phyloP scores from a whole-genome alignment of 108 stramenopile genomes.

The Fragilaria radians region DNA sequence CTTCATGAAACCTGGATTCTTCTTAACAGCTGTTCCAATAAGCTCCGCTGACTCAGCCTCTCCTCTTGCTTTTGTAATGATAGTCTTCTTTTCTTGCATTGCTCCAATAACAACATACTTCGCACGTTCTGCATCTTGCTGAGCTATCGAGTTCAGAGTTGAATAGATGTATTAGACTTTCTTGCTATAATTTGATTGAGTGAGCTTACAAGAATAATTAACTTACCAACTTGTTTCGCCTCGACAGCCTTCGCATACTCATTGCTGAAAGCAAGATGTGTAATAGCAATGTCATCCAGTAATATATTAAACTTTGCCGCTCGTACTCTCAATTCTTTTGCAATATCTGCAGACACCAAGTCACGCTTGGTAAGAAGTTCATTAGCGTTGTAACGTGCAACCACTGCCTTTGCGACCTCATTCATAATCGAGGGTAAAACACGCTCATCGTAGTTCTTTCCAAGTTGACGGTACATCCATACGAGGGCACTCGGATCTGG shows the following conservation, averaged over 20 bases:
- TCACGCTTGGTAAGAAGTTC: conserved; percentile 99
- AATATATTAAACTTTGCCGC: conserved; percentile 81
- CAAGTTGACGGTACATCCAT: conserved; percentile 92
- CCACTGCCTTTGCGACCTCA: conserved; percentile 99
- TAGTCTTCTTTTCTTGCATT: conserved; percentile 95
- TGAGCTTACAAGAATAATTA: neutral
- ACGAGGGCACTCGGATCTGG: conserved; percentile 87
- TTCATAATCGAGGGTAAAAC: conserved; percentile 98
- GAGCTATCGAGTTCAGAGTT: conserved; percentile 42
- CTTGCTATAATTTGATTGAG: neutral
- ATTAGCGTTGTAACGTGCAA: conserved; percentile 98
- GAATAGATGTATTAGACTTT: neutral
- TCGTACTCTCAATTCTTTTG: conserved; percentile 69
- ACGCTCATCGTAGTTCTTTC: conserved; percentile 96
- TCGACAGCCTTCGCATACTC: conserved; percentile 99
- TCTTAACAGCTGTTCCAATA: conserved; percentile 97
- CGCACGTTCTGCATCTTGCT: conserved; percentile 99
- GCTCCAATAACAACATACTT: conserved; percentile 98
- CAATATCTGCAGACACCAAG: conserved; percentile 79
- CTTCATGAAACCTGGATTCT: conserved; percentile 99
- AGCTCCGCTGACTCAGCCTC: conserved; percentile 97
- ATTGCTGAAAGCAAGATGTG: conserved; percentile 95
- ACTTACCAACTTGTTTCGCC: conserved; percentile 95
- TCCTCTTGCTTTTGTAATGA: conserved; percentile 97
- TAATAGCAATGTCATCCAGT: conserved; percentile 98